Evolutionary conservation across 257 asterid genomes (phyloP).

Genomic region (Pogostemon cablin): DNA sequence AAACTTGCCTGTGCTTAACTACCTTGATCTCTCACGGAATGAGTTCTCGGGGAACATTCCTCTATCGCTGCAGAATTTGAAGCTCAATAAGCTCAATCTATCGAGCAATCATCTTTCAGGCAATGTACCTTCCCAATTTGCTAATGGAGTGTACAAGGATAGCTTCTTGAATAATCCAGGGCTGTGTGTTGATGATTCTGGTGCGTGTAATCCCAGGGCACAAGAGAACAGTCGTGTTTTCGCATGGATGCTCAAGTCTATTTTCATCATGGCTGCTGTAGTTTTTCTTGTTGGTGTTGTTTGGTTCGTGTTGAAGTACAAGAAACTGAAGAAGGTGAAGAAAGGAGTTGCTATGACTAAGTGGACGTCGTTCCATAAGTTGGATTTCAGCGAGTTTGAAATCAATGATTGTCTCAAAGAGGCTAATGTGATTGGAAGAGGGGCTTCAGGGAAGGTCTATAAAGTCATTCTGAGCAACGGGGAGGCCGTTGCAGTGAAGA

Average conservation of each 20-base stretch:
- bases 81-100: conserved; percentile 64
- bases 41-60: conserved; percentile 65
- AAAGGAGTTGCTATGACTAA: conserved; percentile 45
- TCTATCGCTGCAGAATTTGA: conserved; percentile 56
- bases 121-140: conserved; percentile 55
- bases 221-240: conserved; percentile 26
- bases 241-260: conserved; percentile 45
- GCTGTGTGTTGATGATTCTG: conserved; percentile 46
- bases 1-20: conserved; percentile 60
- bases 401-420: conserved; percentile 59
- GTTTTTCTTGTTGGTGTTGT: conserved; percentile 52
- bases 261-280: conserved; percentile 40
- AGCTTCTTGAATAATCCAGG: conserved; percentile 81
- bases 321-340: conserved; percentile 38
- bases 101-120: conserved; percentile 72
- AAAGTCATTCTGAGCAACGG: conserved; percentile 68
- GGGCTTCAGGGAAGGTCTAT: conserved; percentile 79
- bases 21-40: conserved; percentile 79
- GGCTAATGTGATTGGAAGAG: conserved; percentile 65
- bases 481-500: conserved; percentile 78
- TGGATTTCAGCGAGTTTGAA: conserved; percentile 69
- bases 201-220: conserved; percentile 38
- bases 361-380: conserved; percentile 83
- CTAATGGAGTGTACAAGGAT: conserved; percentile 43
- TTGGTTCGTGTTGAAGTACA: conserved; percentile 52